phyloP scores from a whole-genome alignment of 2,329 filamentous ascomycete species.

The Fusarium mangiferae region DNA sequence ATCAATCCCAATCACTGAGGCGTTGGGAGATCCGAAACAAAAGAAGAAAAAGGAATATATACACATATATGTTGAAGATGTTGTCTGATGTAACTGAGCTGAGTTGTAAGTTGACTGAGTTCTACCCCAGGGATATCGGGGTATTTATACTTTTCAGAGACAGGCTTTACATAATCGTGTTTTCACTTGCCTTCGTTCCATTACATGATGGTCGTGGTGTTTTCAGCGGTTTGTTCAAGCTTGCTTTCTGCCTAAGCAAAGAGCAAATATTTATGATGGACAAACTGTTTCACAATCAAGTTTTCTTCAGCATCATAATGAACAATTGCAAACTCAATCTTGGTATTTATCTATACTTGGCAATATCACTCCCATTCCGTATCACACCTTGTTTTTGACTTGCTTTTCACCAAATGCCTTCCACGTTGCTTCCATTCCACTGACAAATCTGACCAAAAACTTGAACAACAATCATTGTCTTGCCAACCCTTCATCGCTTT shows the following conservation, averaged over 20 bases:
- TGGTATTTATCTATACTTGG: not conserved
- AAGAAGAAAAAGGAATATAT: not conserved
- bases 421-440: too few relatives aligned
- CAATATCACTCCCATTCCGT: too few relatives aligned
- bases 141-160: not conserved
- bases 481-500: not conserved
- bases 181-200: not conserved
- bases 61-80: not conserved
- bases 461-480: not conserved
- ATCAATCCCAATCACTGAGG: not conserved
- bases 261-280: accelerated
- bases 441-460: not conserved
- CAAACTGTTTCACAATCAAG: not conserved
- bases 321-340: not conserved
- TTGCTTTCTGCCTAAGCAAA: not conserved
- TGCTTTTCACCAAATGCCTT: too few relatives aligned
- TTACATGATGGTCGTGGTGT: accelerated
- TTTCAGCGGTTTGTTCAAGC: not conserved
- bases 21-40: not conserved
- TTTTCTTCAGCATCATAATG: not conserved
- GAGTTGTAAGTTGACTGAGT: not conserved
- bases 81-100: not conserved
- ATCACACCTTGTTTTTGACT: not conserved
- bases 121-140: accelerated
- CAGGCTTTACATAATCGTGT: not conserved